Base-by-base conservation (phyloP, 495 filamentous ascomycete genomes). In the Penicillium argentinense region DNA sequence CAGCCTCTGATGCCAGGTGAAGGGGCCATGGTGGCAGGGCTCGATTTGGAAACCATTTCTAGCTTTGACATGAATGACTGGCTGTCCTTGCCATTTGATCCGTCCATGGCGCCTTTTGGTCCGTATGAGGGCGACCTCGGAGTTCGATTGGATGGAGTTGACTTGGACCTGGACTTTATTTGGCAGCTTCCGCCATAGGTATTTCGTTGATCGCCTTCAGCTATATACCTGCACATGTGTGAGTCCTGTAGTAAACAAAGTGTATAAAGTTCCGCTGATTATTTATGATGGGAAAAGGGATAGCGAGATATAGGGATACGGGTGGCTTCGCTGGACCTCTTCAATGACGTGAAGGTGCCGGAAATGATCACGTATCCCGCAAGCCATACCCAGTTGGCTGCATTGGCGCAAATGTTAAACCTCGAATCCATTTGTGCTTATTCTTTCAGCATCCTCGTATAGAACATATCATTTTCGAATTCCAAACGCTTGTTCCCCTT, bases 71-170 rank as follows among this genome's bases (percentile, higher is more conserved):
- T 48, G 37, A 49, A 45, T 45, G 63, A 67, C 43, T 71, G 68
- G 68, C 42, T 67, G 22, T 57, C 62, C 22, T 41, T 69, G 14
- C 68, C 66, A 3, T 61, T 71, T 25, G 64, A 71, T 48, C 57
- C 65, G 1, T 47, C 55, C 2, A 67, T 69, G 65, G 68, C 66
- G 7, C 66, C 67, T 5, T 71, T 69, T 50, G 59, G 58, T 8
- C 21, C 56, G 2, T 16, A 14, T 0, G 49, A 53, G 18, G 40
- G 51, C 21, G 45, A 45, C 3, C 23, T 39, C 21, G 45, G 41
- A 19, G 38, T 24, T 40, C 26, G 51, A 1, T 53, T 56, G 23
- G 53, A 53, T 29, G 53, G 50, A 12, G 42, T 59, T 28, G 56
- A 54, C 24, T 59, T 59, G 40, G 53, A 53, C 34, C 51, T 57